Base-by-base conservation (phyloP, 2,329 filamentous ascomycete genomes). In the Talaromyces sp. region DNA sequence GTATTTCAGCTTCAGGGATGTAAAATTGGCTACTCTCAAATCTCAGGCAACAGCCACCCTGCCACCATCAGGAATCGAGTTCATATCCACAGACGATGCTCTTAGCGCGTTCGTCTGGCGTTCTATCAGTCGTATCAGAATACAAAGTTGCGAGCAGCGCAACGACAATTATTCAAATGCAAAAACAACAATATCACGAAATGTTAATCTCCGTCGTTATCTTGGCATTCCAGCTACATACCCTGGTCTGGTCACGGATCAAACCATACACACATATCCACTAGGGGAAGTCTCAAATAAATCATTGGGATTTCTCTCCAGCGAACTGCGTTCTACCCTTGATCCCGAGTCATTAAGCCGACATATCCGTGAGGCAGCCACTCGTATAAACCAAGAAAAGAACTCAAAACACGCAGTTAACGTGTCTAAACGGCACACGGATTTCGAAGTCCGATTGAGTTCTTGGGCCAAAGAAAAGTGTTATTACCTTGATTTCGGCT, bases 51-150 rank as follows among this genome's bases (percentile, higher is more conserved):
- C 22, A 17, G 50, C 37, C 19, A 76, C 78, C 54, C 52, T 73
- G 2, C 70, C 75, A 1, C 74, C 73, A 0, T 56, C 72, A 0
- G 35, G 22, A 31, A 15, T 15, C 19, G 3, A 66, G 2, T 85
- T 78, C 67, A 70, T 86, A 25, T 84, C 84, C 1, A 86, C 84
- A 0, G 84, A 87, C 63, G 85, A 87, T 69, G 76, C 79, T 3
- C 72, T 87, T 15, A 82, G 73, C 2, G 83, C 83, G 0, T 81
- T 86, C 56, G 73, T 86, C 63, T 87, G 82, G 82, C 77, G 83
- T 66, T 76, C 75, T 0, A 69, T 83, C 10, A 73, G 74, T 0
- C 79, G 79, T 35, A 79, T 76, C 0, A 80, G 85, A 15, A 69
- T 76, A 0, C 66, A 73, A 0, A 79, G 80, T 1, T 66, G 83